Evolutionary conservation across 257 asterid genomes (phyloP).

Genomic region (Ophiorrhiza pumila): DNA sequence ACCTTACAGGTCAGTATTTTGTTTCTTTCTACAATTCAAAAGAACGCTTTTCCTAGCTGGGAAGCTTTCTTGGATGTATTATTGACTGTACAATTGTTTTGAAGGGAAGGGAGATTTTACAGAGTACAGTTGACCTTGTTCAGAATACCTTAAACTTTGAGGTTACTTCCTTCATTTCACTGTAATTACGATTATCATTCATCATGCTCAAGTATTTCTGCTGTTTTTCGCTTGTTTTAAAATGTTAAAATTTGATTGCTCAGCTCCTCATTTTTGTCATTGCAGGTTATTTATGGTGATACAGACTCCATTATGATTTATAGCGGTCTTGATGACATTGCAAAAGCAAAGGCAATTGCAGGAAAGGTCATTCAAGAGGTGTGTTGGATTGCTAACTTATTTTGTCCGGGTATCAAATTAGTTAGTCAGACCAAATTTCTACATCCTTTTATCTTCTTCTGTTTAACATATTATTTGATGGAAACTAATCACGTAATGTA

Average conservation of each 20-base stretch:
- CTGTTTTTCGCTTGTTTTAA: slow-evolving; percentile 15
- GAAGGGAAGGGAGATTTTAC: slow-evolving; percentile 95
- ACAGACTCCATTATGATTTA: slow-evolving; percentile 97
- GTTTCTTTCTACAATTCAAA: slow-evolving; percentile 11
- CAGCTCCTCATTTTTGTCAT: slow-evolving; percentile 20
- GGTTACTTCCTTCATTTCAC: slow-evolving; percentile 39
- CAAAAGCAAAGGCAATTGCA: slow-evolving; percentile 75
- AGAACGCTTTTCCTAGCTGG: not conserved
- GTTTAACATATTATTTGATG: not conserved
- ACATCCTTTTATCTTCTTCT: not conserved
- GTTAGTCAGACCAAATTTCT: not conserved
- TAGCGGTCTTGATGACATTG: slow-evolving; percentile 89
- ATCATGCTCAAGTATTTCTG: slow-evolving; percentile 9
- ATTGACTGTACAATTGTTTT: slow-evolving; percentile 28
- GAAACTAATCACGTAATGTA: not conserved
- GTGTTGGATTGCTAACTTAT: slow-evolving; percentile 18
- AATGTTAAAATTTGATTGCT: slow-evolving; percentile 19
- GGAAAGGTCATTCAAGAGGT: slow-evolving; percentile 93
- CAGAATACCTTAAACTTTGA: slow-evolving; percentile 76
- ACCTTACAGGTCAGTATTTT: slow-evolving; percentile 68
- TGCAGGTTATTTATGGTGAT: slow-evolving; percentile 96
- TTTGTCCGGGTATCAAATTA: slow-evolving; percentile 5
- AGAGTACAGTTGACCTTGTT: slow-evolving; percentile 93
- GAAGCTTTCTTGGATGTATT: slow-evolving; percentile 14
- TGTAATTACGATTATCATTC: not conserved